Conservation (phyloP, 164 flowering plant species). For the Chloranthus sessilifolius region DNA sequence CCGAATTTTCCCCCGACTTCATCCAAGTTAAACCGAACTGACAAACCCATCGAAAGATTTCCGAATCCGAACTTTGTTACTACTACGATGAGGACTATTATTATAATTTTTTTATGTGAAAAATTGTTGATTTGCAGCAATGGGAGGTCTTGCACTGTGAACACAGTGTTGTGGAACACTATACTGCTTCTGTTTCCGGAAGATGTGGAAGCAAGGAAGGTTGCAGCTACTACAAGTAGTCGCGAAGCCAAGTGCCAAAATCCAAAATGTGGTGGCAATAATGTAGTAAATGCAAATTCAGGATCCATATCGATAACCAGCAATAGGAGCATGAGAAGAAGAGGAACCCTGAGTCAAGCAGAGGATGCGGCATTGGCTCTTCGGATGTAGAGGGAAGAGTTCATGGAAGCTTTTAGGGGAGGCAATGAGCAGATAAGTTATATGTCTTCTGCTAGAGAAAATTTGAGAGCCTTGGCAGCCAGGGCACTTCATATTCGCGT, state of each 20-base stretch:
- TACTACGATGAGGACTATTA: too few relatives aligned
- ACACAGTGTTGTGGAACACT: constrained; percentile 98
- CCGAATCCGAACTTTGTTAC: too few relatives aligned
- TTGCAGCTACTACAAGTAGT: constrained; percentile 18
- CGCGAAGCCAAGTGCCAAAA: constrained; percentile 19
- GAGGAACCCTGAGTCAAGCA: constrained; percentile 37
- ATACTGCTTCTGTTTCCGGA: constrained; percentile 85
- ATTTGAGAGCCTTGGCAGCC: too few relatives aligned
- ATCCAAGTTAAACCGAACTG: too few relatives aligned
- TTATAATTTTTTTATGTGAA: too few relatives aligned
- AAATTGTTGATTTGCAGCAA: too few relatives aligned
- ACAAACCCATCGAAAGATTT: too few relatives aligned
- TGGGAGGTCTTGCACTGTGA: too few relatives aligned
- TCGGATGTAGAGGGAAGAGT: constrained; percentile 88
- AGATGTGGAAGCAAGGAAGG: constrained; percentile 71
- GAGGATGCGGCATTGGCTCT: constrained; percentile 88
- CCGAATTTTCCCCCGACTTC: too few relatives aligned
- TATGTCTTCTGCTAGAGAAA: too few relatives aligned
- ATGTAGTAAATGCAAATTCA: neutral
- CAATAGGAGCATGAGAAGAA: constrained; percentile 8
- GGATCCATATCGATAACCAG: neutral
- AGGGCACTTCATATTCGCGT: too few relatives aligned
- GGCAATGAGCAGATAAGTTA: too few relatives aligned
- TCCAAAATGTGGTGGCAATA: constrained; percentile 6
- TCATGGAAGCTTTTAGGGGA: constrained; percentile 48